Evolutionary conservation across 106 monocot genomes (phyloP).

Genomic region (Xerophyta viscosa): DNA sequence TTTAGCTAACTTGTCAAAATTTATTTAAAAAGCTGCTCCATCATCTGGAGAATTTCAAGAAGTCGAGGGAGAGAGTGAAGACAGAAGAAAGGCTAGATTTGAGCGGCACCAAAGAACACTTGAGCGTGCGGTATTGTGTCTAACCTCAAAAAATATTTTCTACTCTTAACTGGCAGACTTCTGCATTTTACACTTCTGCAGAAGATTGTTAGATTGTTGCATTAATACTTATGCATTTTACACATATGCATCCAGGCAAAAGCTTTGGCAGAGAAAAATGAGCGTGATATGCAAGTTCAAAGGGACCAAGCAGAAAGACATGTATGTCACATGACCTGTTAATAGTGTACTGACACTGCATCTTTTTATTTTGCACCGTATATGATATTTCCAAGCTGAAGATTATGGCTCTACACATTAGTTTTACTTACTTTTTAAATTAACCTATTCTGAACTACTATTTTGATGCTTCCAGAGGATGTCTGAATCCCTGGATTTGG

Average conservation of each 20-base stretch:
- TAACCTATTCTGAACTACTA: no score
- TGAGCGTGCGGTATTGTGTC: constrained; percentile 60
- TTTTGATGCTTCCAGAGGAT: constrained; percentile 58
- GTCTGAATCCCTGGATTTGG: constrained; percentile 69
- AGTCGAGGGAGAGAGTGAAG: constrained; percentile 78
- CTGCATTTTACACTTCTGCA: no score
- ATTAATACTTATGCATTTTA: no score
- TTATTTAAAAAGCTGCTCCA: constrained; percentile 23
- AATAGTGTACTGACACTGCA: background rate
- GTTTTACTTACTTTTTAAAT: no score
- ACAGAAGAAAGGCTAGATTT: constrained; percentile 79
- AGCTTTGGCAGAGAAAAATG: constrained; percentile 85
- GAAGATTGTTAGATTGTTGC: no score
- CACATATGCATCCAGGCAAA: constrained; percentile 39
- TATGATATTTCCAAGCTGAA: no score
- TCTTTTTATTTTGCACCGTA: no score
- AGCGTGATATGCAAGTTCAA: constrained; percentile 61
- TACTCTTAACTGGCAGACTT: no score
- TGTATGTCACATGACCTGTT: constrained; percentile 25
- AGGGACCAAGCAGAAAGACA: constrained; percentile 68
- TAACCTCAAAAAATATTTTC: no score
- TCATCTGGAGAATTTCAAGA: constrained; percentile 91
- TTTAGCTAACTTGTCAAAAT: background rate
- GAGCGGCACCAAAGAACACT: constrained; percentile 71
- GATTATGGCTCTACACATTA: no score